Conservation (phyloP, 108 stramenopile species). For the Cyclostephanos tholiformis region DNA sequence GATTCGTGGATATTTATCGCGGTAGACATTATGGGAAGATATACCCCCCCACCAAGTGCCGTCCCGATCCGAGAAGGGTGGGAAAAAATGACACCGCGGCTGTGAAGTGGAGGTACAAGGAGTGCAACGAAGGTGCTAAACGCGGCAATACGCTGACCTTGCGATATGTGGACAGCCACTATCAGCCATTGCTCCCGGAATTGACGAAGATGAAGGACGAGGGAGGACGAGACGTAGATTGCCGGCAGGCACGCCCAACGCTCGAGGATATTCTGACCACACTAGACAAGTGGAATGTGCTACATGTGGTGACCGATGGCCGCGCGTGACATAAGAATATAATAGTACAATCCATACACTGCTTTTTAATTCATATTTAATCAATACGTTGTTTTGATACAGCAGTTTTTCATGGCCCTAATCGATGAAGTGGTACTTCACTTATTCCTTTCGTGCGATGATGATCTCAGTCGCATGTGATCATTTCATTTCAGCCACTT, state of each 20-base stretch:
- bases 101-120: conserved; percentile 28
- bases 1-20: conserved; percentile 51
- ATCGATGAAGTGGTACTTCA: neutral
- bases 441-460: neutral
- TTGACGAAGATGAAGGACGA: conserved; percentile 30
- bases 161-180: conserved; percentile 47
- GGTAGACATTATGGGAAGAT: conserved; percentile 50
- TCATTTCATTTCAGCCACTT: neutral
- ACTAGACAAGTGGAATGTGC: conserved; percentile 37
- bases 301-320: conserved; percentile 51
- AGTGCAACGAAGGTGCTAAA: conserved; percentile 33
- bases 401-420: neutral
- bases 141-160: conserved; percentile 42
- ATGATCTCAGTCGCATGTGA: neutral
- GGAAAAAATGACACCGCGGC: neutral
- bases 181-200: conserved; percentile 50
- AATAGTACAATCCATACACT: neutral
- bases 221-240: neutral
- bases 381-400: neutral
- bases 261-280: conserved; percentile 37
- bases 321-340: conserved; percentile 11
- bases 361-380: neutral
- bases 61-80: conserved; percentile 4
- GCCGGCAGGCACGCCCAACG: conserved; percentile 17
- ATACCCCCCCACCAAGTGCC: conserved; percentile 34